A percentile compares a stretch with the other conserved stretches of the same genome.
Conservation (phyloP, 176 grass and related monocot genomes). For the Phoenix dactylifera region DNA sequence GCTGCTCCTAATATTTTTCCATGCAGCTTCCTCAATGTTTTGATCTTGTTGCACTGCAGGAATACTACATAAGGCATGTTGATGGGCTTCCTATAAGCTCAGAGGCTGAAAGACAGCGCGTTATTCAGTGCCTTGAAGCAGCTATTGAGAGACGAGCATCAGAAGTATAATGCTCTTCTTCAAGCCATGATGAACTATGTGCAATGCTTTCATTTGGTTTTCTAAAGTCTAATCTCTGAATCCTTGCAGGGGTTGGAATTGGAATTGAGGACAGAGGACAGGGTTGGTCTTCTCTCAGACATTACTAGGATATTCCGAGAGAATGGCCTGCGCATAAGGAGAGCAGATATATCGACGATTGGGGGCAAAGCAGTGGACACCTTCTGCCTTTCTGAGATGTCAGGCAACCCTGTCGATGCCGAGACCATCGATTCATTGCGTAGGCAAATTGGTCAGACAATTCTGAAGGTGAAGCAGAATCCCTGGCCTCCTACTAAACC, state of each 20-base stretch:
- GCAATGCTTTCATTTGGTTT: not conserved
- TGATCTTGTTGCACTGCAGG: constrained; percentile 16
- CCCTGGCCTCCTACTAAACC: constrained; percentile 11
- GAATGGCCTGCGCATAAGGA: constrained; percentile 67
- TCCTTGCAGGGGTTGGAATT: constrained; percentile 46
- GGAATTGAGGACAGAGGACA: constrained; percentile 49
- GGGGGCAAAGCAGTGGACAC: constrained; percentile 54
- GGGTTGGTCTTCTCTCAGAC: constrained; percentile 55
- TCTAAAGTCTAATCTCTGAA: no score
- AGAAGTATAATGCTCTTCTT: constrained; percentile 17
- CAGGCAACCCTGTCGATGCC: constrained; percentile 45
- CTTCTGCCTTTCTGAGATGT: constrained; percentile 64
- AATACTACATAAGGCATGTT: constrained; percentile 77
- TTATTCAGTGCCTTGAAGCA: constrained; percentile 63
- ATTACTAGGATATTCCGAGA: constrained; percentile 80
- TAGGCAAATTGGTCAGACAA: constrained; percentile 42
- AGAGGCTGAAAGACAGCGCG: constrained; percentile 41
- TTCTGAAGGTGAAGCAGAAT: constrained; percentile 64
- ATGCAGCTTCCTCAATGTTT: no score
- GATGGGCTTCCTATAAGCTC: constrained; percentile 47
- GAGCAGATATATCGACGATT: constrained; percentile 63
- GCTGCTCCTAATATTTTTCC: no score
- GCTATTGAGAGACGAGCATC: constrained; percentile 62
- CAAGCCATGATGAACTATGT: not conserved
- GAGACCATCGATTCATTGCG: constrained; percentile 65